These are phyloP conservation scores for Forsythia viridissima DNA, from an alignment of 257 asterid species.

Conservation along the genomic window DNA sequence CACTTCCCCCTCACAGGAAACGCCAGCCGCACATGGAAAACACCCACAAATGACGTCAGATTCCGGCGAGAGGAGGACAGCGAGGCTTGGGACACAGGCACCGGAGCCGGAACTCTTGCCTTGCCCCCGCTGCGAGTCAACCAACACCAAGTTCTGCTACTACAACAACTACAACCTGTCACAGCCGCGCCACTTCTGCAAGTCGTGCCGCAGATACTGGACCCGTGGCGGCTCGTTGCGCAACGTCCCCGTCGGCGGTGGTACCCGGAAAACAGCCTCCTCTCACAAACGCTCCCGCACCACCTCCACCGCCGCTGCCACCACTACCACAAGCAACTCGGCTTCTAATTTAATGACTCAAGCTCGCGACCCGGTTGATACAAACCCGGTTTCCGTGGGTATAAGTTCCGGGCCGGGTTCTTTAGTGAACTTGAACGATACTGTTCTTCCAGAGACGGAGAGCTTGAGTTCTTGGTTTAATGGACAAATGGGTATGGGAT, in stretches of 20 bases:
- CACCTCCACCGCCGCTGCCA: background rate
- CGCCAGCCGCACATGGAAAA: background rate
- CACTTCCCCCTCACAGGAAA: constrained; percentile 1
- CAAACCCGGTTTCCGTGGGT: background rate
- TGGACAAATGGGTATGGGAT: constrained; percentile 11
- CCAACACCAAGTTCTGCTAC: constrained; percentile 59
- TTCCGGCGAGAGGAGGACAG: constrained; percentile 29
- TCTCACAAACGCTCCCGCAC: constrained; percentile 44
- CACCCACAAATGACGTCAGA: constrained; percentile 29
- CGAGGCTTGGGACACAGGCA: constrained; percentile 23
- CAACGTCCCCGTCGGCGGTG: constrained; percentile 63
- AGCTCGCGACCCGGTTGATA: background rate
- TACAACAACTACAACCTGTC: constrained; percentile 71
- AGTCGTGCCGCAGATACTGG: constrained; percentile 66
- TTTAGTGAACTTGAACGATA: constrained; percentile 12
- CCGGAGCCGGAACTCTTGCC: constrained; percentile 41
- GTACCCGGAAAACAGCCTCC: constrained; percentile 41
- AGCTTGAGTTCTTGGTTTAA: constrained; percentile 3
- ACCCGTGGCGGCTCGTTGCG: constrained; percentile 61
- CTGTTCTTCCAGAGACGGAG: background rate
- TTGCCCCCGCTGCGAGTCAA: constrained; percentile 63
- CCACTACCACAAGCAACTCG: background rate
- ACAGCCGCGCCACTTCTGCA: constrained; percentile 66
- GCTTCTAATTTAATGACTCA: background rate
- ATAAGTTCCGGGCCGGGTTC: constrained; percentile 16